Evolutionary conservation across 768 basidiomycete genomes (phyloP).

Genomic region (Boletus sensibilis): DNA sequence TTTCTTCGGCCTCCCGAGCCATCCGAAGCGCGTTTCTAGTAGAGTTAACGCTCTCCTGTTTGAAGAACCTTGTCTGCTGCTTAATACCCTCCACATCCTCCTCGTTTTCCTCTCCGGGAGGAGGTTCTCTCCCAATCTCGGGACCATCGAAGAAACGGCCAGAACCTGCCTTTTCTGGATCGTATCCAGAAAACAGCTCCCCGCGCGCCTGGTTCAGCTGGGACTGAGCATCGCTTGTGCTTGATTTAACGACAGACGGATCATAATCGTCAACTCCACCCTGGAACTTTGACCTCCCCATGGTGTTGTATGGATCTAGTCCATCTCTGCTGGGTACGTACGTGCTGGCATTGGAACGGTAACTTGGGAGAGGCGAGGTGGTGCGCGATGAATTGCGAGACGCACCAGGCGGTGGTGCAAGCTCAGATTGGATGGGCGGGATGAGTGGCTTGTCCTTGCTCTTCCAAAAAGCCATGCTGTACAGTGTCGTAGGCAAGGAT

Average conservation of each 20-base stretch:
- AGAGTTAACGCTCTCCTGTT: conserved; percentile 89
- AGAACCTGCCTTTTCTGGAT: conserved; percentile 55
- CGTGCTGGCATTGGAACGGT: conserved; percentile 55
- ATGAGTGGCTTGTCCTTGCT: conserved; percentile 64
- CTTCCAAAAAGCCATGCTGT: conserved; percentile 45
- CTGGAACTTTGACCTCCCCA: conserved; percentile 29
- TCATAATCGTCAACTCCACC: conserved; percentile 27
- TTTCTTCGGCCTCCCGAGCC: conserved; percentile 96
- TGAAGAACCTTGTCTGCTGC: conserved; percentile 80
- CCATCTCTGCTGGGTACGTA: conserved; percentile 73
- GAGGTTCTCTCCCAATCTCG: conserved; percentile 41
- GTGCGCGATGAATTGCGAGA: conserved; percentile 32
- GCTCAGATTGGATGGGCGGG: conserved; percentile 56
- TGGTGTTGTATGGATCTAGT: conserved; percentile 45
- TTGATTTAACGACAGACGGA: conserved; percentile 5
- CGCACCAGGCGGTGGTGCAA: conserved; percentile 25
- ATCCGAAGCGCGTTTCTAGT: conserved; percentile 90
- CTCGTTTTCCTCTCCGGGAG: conserved; percentile 71
- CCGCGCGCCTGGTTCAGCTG: conserved; percentile 65
- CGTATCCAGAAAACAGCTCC: conserved; percentile 75
- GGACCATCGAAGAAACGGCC: conserved; percentile 73
- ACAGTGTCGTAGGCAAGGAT: background rate
- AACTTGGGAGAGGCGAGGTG: conserved; percentile 41
- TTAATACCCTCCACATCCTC: conserved; percentile 96
- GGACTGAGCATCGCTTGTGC: conserved; percentile 32